A percentile compares a stretch with the other conserved stretches of the same genome.
phyloP scores from a whole-genome alignment of 495 filamentous ascomycete genomes.

The Penicillium daleae region DNA sequence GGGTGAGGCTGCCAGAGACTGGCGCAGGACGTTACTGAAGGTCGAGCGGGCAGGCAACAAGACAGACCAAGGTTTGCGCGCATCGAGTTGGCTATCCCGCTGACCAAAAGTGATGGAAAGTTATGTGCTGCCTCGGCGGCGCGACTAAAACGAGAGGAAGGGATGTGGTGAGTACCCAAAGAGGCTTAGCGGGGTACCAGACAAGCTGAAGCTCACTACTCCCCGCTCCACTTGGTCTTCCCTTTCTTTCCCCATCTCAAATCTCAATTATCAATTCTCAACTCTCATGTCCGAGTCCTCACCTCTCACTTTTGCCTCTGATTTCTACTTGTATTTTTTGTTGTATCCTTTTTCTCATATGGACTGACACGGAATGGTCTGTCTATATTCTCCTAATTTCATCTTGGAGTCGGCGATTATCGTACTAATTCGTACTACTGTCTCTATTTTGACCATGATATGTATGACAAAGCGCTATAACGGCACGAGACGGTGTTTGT shows the following conservation, averaged over 20 bases:
- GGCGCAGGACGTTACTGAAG: not conserved
- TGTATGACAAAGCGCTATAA: no score
- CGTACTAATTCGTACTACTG: no score
- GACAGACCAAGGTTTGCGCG: constrained; percentile 14
- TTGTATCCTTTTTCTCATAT: no score
- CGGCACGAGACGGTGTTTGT: no score
- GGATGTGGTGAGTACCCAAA: constrained; percentile 3
- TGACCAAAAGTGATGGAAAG: not conserved
- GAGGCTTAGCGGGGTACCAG: not conserved
- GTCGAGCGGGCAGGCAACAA: constrained; percentile 11
- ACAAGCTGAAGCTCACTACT: not conserved
- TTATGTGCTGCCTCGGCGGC: not conserved
- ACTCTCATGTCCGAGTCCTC: no score
- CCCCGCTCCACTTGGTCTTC: not conserved
- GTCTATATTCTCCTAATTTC: no score
- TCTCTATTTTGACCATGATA: no score
- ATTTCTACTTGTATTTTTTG: not conserved
- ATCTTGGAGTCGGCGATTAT: no score
- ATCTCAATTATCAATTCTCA: not conserved
- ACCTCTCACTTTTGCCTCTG: not conserved
- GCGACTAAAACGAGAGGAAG: constrained; percentile 1
- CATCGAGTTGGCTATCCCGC: constrained; percentile 14
- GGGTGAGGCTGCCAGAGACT: constrained; percentile 2
- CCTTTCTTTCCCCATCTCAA: not conserved
- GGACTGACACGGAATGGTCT: no score